phyloP scores from a whole-genome alignment of 208 protist species.

The Hexamita inflata region DNA sequence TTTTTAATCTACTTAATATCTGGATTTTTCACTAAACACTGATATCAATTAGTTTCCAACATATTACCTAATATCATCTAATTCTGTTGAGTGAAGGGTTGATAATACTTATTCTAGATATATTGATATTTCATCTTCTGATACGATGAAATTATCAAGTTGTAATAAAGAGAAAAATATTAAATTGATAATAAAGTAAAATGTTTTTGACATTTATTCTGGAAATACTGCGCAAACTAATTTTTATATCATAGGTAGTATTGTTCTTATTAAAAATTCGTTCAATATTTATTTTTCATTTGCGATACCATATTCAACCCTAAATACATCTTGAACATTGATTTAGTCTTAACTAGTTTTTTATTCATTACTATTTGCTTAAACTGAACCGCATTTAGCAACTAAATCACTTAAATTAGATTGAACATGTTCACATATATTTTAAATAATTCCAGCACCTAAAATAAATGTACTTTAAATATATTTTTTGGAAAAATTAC shows the following conservation, averaged over 20 bases:
- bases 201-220: background rate
- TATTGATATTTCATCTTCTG: background rate
- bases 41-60: background rate
- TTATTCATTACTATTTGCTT: no score
- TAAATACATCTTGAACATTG: no score
- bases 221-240: background rate
- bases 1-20: background rate
- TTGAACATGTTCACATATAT: no score
- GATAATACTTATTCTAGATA: background rate
- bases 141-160: background rate
- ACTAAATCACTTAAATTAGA: no score
- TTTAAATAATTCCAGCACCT: no score
- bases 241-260: background rate
- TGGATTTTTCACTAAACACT: background rate
- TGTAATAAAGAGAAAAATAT: background rate
- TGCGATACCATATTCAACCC: background rate
- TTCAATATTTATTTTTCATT: background rate
- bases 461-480: no score
- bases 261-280: background rate
- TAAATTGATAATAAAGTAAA: background rate
- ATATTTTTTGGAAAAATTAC: no score
- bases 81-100: background rate
- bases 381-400: no score
- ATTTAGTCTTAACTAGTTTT: no score
- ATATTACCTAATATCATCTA: background rate